A percentile compares a stretch with the other conserved stretches of the same genome.
Evolutionary conservation across 2,329 filamentous ascomycete species (phyloP).

Genomic region (Trichoderma hamatum): DNA sequence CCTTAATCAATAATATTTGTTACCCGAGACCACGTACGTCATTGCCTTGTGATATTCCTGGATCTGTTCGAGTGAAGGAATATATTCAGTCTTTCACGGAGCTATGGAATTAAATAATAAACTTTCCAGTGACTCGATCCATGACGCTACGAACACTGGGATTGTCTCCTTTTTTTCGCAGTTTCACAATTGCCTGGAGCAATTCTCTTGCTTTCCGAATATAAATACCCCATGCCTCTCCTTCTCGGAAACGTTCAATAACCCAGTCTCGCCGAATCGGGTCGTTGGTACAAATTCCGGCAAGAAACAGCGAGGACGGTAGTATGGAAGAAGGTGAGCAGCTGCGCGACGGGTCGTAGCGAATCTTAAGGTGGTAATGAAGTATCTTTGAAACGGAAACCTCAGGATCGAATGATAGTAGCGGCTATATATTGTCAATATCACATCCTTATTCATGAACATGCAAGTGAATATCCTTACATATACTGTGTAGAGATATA

Average conservation of each 20-base stretch:
- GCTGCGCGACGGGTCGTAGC: background rate
- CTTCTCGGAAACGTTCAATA: background rate
- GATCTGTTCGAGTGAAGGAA: too few species aligned
- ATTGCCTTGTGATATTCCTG: too few species aligned
- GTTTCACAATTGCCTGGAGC: background rate
- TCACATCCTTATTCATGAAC: background rate
- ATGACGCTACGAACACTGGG: background rate
- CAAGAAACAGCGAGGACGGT: background rate
- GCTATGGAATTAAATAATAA: background rate
- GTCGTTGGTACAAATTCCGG: background rate
- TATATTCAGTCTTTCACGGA: too few species aligned
- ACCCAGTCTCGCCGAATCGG: background rate
- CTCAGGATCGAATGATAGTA: background rate
- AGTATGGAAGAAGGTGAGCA: background rate
- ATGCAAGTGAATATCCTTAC: background rate
- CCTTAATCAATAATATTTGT: too few species aligned
- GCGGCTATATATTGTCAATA: background rate
- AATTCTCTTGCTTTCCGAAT: background rate
- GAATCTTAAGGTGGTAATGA: background rate
- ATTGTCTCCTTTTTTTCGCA: background rate
- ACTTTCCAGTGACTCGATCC: background rate
- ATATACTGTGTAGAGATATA: background rate
- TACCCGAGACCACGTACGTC: too few species aligned
- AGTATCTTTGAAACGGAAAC: background rate
- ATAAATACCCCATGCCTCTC: background rate